Base-by-base conservation (phyloP, 2,329 filamentous ascomycete genomes). In the Chrysoporthe puriensis region DNA sequence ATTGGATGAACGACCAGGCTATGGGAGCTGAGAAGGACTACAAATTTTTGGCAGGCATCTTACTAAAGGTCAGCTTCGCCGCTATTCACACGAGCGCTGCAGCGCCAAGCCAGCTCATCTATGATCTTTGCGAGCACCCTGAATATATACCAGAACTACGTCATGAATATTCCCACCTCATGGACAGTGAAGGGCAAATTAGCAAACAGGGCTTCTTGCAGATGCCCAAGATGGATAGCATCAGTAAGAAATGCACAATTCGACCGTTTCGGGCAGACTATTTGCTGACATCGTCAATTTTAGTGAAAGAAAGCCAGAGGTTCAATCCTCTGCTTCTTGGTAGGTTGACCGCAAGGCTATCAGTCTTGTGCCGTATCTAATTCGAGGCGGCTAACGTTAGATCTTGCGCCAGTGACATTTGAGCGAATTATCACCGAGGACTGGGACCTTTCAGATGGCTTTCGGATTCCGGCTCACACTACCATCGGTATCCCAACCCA, bases 31-130 rank as follows among this genome's bases (percentile, higher is more conserved):
- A 66, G 43, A 32, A 21, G 32, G 65, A 66, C 18, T n/a, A 58
- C 5, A 57, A 63, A 16, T 66, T 63, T 26, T 13, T 83, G 32
- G 73, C 75, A 0, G 75, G 78, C 36, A 72, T 83, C 8, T 78
- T 84, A 71, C 75, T 85, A 1, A 73, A 75, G 0, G 71, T 85
- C 13, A 80, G 77, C 57, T 82, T 85, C 63, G 83, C 83, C 0
- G 81, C 84, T 2, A 85, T 87, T 34, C 82, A 85, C 66, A 85
- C 83, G 0, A 86, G 83, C 0, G 80, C 81, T 0, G 73, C 82
- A 48, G 77, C 82, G 0, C 70, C 79, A 0, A 83, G 81, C 1
- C 86, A 78, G 34, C 79, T 80, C 3, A 79, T 89, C 56, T 86
- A 84, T 71, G 83, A 86, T 66, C 74, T 90, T 4, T 81, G 81